phyloP scores from a whole-genome alignment of 1,284 basidiomycete genomes.

The Sutorius eximius region DNA sequence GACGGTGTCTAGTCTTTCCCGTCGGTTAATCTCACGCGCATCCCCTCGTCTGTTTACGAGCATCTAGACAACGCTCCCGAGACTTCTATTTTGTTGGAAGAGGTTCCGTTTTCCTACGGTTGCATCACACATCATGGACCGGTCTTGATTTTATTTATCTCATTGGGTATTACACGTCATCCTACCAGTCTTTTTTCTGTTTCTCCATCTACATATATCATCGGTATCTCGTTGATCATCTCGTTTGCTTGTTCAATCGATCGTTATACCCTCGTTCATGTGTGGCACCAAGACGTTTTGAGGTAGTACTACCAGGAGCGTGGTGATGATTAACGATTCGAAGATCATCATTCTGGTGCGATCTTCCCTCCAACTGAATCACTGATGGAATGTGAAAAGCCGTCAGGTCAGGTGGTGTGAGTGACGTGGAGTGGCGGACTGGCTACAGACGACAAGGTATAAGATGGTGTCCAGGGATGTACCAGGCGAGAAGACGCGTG shows the following conservation, averaged over 20 bases:
- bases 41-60: background rate
- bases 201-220: background rate
- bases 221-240: slow-evolving; percentile 10
- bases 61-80: background rate
- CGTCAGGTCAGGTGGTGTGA: too few species aligned
- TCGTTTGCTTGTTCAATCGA: slow-evolving; percentile 5
- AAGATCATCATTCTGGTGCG: background rate
- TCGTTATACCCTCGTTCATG: slow-evolving; percentile 8
- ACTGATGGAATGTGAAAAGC: too few species aligned
- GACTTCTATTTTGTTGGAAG: background rate
- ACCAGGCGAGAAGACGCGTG: too few species aligned
- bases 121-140: background rate
- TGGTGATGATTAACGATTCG: background rate
- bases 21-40: background rate
- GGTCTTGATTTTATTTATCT: slow-evolving; percentile 5
- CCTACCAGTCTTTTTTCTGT: background rate
- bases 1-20: background rate
- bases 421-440: too few species aligned
- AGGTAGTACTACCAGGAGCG: too few species aligned
- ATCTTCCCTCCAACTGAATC: background rate
- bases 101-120: background rate
- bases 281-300: background rate
- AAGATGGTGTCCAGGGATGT: too few species aligned
- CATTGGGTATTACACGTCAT: background rate
- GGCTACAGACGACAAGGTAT: too few species aligned